Evolutionary conservation across 2,329 filamentous ascomycete species (phyloP).

Genomic region (Penicillium sp.): DNA sequence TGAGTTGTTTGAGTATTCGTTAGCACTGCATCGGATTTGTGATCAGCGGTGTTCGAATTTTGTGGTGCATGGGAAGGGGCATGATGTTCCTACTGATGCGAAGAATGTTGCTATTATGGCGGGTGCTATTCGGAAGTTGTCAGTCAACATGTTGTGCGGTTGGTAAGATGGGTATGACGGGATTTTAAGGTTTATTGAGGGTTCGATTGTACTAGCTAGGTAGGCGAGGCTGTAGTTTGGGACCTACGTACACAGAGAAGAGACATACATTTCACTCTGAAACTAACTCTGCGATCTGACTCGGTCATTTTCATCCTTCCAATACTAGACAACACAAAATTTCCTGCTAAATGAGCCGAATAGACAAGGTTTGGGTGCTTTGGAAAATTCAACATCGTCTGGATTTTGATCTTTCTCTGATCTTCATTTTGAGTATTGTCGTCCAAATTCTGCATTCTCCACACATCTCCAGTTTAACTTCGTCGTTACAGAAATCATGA

Average conservation of each 20-base stretch:
- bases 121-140: slow-evolving; percentile 28
- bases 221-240: not conserved
- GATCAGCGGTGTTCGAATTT: slow-evolving; percentile 25
- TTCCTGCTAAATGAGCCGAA: not conserved
- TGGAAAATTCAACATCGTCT: not conserved
- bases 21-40: slow-evolving; percentile 32
- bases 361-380: not conserved
- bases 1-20: slow-evolving; percentile 31
- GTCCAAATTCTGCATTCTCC: not conserved
- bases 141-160: slow-evolving; percentile 18
- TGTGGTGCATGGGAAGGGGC: slow-evolving; percentile 33
- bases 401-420: not conserved
- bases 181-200: too few species aligned
- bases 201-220: not conserved
- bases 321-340: not conserved
- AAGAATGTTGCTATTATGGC: slow-evolving; percentile 32
- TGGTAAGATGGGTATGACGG: slow-evolving; percentile 8
- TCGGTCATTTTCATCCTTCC: not conserved
- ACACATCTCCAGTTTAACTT: not conserved
- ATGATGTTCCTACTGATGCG: slow-evolving; percentile 33
- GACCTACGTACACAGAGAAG: not conserved
- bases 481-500: not conserved
- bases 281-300: not conserved
- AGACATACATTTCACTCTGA: not conserved
- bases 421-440: not conserved